A percentile compares a stretch with the other conserved stretches of the same genome.
These are phyloP conservation scores for Lepiota brunneoincarnata DNA, from an alignment of 768 basidiomycete species.

Conservation along the genomic window DNA sequence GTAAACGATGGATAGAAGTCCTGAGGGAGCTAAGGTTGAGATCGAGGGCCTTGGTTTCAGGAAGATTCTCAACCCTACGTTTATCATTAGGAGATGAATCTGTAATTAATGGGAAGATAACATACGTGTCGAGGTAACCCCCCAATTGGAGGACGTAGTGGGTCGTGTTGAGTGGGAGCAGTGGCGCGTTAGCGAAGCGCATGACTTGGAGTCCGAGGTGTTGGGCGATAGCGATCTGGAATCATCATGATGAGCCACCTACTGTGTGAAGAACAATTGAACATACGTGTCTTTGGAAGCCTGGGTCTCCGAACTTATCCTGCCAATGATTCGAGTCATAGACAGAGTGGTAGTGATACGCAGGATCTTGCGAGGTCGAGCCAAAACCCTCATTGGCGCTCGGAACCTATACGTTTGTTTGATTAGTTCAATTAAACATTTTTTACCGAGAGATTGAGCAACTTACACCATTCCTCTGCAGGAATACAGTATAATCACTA, in stretches of 20 bases:
- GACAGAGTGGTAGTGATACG: slow-evolving; percentile 73
- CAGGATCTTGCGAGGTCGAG: slow-evolving; percentile 44
- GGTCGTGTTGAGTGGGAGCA: slow-evolving; percentile 72
- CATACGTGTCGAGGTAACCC: slow-evolving; percentile 56
- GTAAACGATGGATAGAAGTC: slow-evolving; percentile 42
- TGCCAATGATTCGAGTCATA: slow-evolving; percentile 73
- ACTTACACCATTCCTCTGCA: slow-evolving; percentile 59
- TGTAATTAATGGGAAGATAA: neutral
- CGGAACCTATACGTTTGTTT: slow-evolving; percentile 28
- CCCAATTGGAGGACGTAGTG: slow-evolving; percentile 64
- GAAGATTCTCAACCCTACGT: slow-evolving; percentile 48
- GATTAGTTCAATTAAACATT: neutral
- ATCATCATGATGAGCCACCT: neutral
- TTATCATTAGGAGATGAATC: neutral
- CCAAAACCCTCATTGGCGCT: slow-evolving; percentile 40
- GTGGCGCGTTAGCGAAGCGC: slow-evolving; percentile 53
- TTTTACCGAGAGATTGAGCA: neutral
- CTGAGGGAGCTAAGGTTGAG: slow-evolving; percentile 40
- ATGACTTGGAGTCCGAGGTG: slow-evolving; percentile 62
- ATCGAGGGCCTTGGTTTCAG: slow-evolving; percentile 16
- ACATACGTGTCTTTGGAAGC: slow-evolving; percentile 63
- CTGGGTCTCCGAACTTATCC: slow-evolving; percentile 69
- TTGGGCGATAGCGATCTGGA: slow-evolving; percentile 60
- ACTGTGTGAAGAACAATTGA: neutral
- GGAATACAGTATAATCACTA: slow-evolving; percentile 88